Conservation (phyloP, 257 asterid species). For the Haberlea rhodopensis region DNA sequence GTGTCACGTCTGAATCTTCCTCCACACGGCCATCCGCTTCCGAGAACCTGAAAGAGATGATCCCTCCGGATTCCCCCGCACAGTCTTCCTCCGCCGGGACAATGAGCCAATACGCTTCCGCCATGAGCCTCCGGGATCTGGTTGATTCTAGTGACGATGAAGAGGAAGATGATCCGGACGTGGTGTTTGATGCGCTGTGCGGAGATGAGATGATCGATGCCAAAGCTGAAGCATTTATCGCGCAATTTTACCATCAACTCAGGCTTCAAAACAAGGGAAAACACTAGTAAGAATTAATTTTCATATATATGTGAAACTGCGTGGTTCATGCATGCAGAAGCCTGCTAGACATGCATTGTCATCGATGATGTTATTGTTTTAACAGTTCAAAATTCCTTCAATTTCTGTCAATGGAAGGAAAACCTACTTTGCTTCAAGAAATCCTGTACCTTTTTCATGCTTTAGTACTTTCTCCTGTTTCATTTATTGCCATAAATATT, state of each 20-base stretch:
- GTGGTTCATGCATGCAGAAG: background rate
- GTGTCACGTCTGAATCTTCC: constrained; percentile 4
- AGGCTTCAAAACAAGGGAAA: constrained; percentile 34
- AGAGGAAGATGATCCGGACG: constrained; percentile 47
- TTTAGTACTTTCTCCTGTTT: background rate
- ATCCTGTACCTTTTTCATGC: background rate
- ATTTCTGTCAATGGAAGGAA: no score
- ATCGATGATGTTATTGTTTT: no score
- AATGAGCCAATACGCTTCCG: constrained; percentile 57
- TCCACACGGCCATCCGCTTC: no score
- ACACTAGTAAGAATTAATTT: background rate
- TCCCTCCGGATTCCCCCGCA: constrained; percentile 18
- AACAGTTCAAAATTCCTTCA: no score
- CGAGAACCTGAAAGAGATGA: constrained; percentile 13
- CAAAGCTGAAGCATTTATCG: constrained; percentile 63
- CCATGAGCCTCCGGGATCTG: constrained; percentile 46
- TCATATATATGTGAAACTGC: constrained; percentile 1
- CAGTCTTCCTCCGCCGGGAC: constrained; percentile 28
- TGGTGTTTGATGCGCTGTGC: constrained; percentile 50
- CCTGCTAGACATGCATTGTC: no score
- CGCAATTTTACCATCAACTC: constrained; percentile 54
- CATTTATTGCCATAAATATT: background rate
- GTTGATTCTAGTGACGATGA: constrained; percentile 32
- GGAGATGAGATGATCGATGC: constrained; percentile 66
- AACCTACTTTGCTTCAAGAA: background rate